A percentile compares a stretch with the other conserved stretches of the same genome.
Evolutionary conservation across 225 moss, liverwort and hornwort species (phyloP).

Genomic region (Bryum argenteum): DNA sequence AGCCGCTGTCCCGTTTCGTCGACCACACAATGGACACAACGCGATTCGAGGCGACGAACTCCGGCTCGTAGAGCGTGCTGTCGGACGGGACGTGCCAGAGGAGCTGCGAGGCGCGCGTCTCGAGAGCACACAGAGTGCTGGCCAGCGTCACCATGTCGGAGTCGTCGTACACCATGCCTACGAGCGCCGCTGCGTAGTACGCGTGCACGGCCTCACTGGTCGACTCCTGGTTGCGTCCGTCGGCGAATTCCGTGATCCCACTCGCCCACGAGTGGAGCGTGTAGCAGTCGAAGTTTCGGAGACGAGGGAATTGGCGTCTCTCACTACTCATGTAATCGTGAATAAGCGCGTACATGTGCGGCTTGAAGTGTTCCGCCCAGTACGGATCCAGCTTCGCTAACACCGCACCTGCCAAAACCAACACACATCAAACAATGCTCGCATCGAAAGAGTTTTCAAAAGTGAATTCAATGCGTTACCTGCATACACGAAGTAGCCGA

Average conservation of each 20-base stretch:
- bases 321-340: constrained; percentile 76
- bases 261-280: constrained; percentile 94
- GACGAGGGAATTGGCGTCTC: constrained; percentile 61
- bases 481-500: constrained; percentile 95
- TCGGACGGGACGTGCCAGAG: constrained; percentile 76
- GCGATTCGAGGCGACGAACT: constrained; percentile 68
- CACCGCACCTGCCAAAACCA: constrained; percentile 61
- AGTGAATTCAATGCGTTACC: constrained; percentile 30
- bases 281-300: constrained; percentile 84
- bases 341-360: constrained; percentile 72
- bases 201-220: constrained; percentile 92
- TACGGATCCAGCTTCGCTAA: constrained; percentile 75
- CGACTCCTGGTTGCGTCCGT: constrained; percentile 97
- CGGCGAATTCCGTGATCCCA: constrained; percentile 79
- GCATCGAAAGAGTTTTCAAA: too few relatives aligned
- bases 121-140: constrained; percentile 73
- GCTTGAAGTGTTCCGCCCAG: constrained; percentile 69
- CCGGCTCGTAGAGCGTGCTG: constrained; percentile 72
- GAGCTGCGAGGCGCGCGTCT: constrained; percentile 57
- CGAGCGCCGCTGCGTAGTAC: constrained; percentile 83
- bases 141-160: constrained; percentile 65
- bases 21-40: constrained; percentile 91
- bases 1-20: constrained; percentile 86
- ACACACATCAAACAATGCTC: constrained; percentile 32
- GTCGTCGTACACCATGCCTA: constrained; percentile 74